Evolutionary conservation across 805 yeast genomes (phyloP).

Genomic region (Schizosaccharomyces osmophilus): DNA sequence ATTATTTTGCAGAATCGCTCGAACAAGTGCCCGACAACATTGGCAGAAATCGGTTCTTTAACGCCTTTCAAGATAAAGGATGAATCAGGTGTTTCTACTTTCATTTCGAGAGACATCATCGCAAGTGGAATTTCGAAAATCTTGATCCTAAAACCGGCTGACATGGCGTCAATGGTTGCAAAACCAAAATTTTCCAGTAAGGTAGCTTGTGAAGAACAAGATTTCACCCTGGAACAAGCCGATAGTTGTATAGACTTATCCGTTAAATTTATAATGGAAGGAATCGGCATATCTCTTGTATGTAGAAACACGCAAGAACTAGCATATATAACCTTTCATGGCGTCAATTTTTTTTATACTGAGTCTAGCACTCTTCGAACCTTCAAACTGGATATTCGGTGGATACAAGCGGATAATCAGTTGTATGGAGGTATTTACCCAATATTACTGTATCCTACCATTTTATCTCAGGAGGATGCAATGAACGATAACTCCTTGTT

Average conservation of each 20-base stretch:
- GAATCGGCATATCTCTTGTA: conserved; percentile 68
- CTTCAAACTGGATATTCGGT: conserved; percentile 54
- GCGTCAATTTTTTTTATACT: conserved; percentile 55
- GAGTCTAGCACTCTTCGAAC: conserved; percentile 71
- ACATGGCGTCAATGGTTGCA: conserved; percentile 52
- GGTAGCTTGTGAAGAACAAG: conserved; percentile 8
- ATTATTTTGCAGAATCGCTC: conserved; percentile 48
- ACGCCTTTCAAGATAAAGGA: conserved; percentile 57
- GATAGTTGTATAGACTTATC: conserved; percentile 30
- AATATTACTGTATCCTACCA: conserved; percentile 69
- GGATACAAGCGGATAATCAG: conserved; percentile 90
- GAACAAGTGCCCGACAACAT: conserved; percentile 50
- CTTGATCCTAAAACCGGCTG: conserved; percentile 58
- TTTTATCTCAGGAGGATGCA: conserved; percentile 36
- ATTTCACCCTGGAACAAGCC: conserved; percentile 16
- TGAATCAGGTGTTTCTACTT: conserved; percentile 13
- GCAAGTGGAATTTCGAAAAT: conserved; percentile 94
- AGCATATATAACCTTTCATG: conserved; percentile 59
- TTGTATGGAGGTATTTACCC: conserved; percentile 73
- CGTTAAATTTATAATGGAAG: conserved; percentile 39
- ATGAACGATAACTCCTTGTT: conserved; percentile 66
- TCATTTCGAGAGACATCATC: conserved; percentile 63
- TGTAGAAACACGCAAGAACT: conserved; percentile 50
- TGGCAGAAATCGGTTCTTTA: conserved; percentile 80
- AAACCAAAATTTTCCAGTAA: conserved; percentile 19